Evolutionary conservation across 1,284 basidiomycete genomes (phyloP).

Genomic region (Rhizopogon hawkerae): DNA sequence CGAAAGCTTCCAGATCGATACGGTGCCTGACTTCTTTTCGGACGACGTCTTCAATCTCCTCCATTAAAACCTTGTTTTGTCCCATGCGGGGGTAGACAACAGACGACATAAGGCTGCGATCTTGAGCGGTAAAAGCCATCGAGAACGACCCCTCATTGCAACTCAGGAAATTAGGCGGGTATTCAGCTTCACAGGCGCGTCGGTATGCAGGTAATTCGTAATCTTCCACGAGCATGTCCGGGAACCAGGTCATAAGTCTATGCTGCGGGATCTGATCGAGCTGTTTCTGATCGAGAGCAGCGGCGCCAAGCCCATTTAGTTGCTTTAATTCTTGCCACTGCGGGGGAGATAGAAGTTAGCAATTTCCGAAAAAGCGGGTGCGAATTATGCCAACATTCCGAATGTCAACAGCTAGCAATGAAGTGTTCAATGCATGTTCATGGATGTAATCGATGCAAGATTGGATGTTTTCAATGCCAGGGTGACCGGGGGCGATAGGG

Average conservation of each 20-base stretch:
- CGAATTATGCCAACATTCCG: conserved; percentile 27
- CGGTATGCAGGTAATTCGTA: conserved; percentile 19
- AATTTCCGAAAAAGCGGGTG: neutral
- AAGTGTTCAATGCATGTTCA: conserved; percentile 32
- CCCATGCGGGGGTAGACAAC: conserved; percentile 25
- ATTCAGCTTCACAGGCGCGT: conserved; percentile 28
- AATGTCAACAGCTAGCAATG: conserved; percentile 36
- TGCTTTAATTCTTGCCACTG: conserved; percentile 35
- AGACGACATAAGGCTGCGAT: conserved; percentile 20
- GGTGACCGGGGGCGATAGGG: conserved; percentile 26
- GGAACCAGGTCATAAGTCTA: conserved; percentile 22
- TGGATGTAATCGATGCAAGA: conserved; percentile 40
- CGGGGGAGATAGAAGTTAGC: conserved; percentile 4
- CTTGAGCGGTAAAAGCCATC: conserved; percentile 21
- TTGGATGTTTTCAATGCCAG: conserved; percentile 42
- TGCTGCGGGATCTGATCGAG: conserved; percentile 24
- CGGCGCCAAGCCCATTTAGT: conserved; percentile 32
- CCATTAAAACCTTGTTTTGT: conserved; percentile 26
- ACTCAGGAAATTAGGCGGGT: conserved; percentile 26
- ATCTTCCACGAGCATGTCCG: conserved; percentile 5
- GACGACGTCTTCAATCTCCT: conserved; percentile 23
- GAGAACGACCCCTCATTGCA: conserved; percentile 19
- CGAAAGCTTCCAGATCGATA: conserved; percentile 19
- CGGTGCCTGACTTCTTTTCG: conserved; percentile 23
- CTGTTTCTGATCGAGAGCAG: conserved; percentile 31